Evolutionary conservation across 306 rosid species (phyloP), one percentile per base, ranked within the genome.

Genomic region (Mimosa pudica): DNA sequence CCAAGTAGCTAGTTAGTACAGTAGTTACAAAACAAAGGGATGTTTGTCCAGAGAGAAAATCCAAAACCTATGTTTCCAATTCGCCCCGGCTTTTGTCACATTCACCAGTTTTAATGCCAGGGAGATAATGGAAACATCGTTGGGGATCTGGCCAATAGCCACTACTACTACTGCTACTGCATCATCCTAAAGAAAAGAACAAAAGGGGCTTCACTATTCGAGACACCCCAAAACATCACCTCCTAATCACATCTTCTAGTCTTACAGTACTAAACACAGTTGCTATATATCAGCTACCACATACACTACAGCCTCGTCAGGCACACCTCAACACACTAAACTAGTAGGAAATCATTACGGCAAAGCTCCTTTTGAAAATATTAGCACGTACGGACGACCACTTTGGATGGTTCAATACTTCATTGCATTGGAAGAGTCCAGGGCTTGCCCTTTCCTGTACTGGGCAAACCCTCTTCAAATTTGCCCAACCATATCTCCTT

Each of bases 61-160:
- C 9, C 5, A 3, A 69, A 77, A 76, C 79, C 89, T 47, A 77
- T 84, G 89, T 85, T 87, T 86, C 82, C 88, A 71, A 46, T 85
- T 84, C 86, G 82, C 88, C 88, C 88, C 44, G 54, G 83, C 71
- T 14, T 30, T 70, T 4, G 70, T 52, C 18, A 62, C 10, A 3
- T 16, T 17, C 42, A 33, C 51, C 38, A 33, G 17, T 17, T 18
- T 6, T 8, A 83, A 51, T 38, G 68, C 88, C 55, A 69, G 91
- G 93, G 89, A 66, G 90, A 83, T 57, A 84, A 75, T 75, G 89
- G 52, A 89, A 89, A 87, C 88, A 85, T 61, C 17, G 36, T 33
- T 7, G 7, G 32, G 36, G 66, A 2, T 61, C 66, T 30, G 65
- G 65, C 20, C 35, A 58, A 8, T 10, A 57, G 32, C 32, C 30